Evolutionary conservation across 2,329 filamentous ascomycete species (phyloP).

Genomic region (Arthrocladium fulminans): DNA sequence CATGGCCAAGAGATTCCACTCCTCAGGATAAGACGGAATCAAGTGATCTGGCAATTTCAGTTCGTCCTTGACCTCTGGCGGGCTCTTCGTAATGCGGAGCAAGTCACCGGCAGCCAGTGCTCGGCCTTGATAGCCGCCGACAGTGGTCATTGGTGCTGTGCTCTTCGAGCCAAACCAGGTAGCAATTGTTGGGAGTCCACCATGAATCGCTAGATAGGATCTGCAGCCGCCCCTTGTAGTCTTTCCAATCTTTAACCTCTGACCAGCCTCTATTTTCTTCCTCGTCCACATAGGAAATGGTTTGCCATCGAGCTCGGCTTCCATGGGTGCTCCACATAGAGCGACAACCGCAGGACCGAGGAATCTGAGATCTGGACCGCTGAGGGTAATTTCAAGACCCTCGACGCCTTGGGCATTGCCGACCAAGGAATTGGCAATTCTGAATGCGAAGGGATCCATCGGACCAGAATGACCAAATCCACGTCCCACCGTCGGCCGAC

Average conservation of each 20-base stretch:
- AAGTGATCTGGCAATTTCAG: slow-evolving; percentile 37
- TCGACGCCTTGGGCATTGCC: slow-evolving; percentile 47
- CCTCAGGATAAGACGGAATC: slow-evolving; percentile 40
- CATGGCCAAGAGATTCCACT: slow-evolving; percentile 48
- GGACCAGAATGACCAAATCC: slow-evolving; percentile 53
- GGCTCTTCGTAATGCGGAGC: slow-evolving; percentile 36
- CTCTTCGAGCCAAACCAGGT: slow-evolving; percentile 52
- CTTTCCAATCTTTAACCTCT: slow-evolving; percentile 48
- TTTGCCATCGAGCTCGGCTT: slow-evolving; percentile 43
- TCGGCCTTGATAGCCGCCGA: slow-evolving; percentile 54
- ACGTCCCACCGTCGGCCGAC: slow-evolving; percentile 46
- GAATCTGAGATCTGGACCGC: slow-evolving; percentile 51
- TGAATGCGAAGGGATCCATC: slow-evolving; percentile 52
- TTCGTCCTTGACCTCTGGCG: slow-evolving; percentile 28
- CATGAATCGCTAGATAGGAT: slow-evolving; percentile 50
- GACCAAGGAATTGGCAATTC: slow-evolving; percentile 51
- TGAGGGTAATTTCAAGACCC: slow-evolving; percentile 52
- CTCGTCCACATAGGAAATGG: slow-evolving; percentile 48
- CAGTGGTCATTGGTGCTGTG: slow-evolving; percentile 48
- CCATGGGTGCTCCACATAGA: slow-evolving; percentile 48
- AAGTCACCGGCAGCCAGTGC: slow-evolving; percentile 47
- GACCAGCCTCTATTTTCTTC: slow-evolving; percentile 42
- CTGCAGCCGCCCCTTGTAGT: slow-evolving; percentile 46
- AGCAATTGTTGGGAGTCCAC: slow-evolving; percentile 47
- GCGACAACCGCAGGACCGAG: slow-evolving; percentile 46